Evolutionary conservation across 495 filamentous ascomycete species (phyloP).

Genomic region (Polyplosphaeria fusca): DNA sequence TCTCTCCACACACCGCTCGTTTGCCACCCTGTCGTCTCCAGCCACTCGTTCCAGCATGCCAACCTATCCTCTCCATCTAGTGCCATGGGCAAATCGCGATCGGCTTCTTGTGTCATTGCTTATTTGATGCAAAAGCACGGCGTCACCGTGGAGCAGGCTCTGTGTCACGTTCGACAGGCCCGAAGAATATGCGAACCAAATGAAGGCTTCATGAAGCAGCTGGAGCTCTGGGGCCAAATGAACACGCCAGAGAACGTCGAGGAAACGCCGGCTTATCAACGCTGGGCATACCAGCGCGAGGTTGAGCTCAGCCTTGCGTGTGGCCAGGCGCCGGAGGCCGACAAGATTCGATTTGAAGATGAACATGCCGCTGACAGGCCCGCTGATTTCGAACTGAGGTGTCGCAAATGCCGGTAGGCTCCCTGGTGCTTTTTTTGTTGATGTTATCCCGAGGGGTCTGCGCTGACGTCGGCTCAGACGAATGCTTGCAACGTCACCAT

Average conservation of each 20-base stretch:
- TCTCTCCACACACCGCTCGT: conserved; percentile 27
- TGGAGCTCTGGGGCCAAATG: conserved; percentile 84
- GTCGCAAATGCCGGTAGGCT: conserved; percentile 52
- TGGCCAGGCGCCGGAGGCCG: conserved; percentile 61
- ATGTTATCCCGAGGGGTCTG: not conserved
- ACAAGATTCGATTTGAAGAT: conserved; percentile 79
- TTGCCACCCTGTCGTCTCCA: conserved; percentile 26
- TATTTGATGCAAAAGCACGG: conserved; percentile 69
- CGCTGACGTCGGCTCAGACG: conserved; percentile 46
- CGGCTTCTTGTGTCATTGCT: conserved; percentile 76
- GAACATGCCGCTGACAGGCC: conserved; percentile 48
- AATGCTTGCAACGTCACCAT: conserved; percentile 60
- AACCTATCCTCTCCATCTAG: conserved; percentile 48
- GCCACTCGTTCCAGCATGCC: conserved; percentile 31
- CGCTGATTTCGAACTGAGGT: conserved; percentile 48
- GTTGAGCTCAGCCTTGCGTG: conserved; percentile 69
- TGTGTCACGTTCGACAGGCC: conserved; percentile 58
- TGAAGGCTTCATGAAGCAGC: conserved; percentile 79
- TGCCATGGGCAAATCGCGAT: conserved; percentile 95
- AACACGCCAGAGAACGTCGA: conserved; percentile 65
- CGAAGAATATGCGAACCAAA: conserved; percentile 82
- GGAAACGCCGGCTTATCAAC: conserved; percentile 70
- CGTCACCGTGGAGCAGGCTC: conserved; percentile 58
- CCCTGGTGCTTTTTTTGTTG: not conserved
- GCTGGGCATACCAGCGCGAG: conserved; percentile 81